These are phyloP conservation scores for Wilcoxina mikolae DNA, from an alignment of 495 filamentous ascomycete species.

Conservation along the genomic window DNA sequence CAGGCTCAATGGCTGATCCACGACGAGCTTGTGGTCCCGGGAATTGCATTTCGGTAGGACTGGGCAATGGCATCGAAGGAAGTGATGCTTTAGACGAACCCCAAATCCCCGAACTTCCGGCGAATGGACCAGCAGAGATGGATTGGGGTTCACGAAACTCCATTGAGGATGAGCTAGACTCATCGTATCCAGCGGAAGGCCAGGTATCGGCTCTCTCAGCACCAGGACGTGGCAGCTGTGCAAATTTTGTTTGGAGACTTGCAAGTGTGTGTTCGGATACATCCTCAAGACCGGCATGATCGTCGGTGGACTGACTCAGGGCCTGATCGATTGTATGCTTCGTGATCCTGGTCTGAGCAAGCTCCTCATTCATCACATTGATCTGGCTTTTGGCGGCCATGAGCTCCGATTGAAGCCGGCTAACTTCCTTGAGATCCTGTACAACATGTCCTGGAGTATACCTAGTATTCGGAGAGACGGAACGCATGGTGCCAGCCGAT, in stretches of 20 bases:
- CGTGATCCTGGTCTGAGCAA: slow-evolving; percentile 59
- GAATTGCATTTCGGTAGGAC: slow-evolving; percentile 17
- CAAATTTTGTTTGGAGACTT: slow-evolving; percentile 40
- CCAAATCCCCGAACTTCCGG: slow-evolving; percentile 29
- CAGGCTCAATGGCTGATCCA: slow-evolving; percentile 15
- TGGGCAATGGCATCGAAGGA: slow-evolving; percentile 16
- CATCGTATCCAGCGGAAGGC: slow-evolving; percentile 47
- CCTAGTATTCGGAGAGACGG: slow-evolving; percentile 33
- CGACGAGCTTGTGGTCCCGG: slow-evolving; percentile 14
- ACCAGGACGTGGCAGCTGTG: slow-evolving; percentile 38
- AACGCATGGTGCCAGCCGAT: slow-evolving; percentile 38
- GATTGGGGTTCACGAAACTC: slow-evolving; percentile 45
- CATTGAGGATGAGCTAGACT: slow-evolving; percentile 49
- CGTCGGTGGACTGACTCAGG: slow-evolving; percentile 36
- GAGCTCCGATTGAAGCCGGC: slow-evolving; percentile 54
- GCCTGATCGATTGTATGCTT: slow-evolving; percentile 63
- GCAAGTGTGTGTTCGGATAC: slow-evolving; percentile 41
- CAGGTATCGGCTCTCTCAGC: slow-evolving; percentile 46
- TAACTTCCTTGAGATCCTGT: slow-evolving; percentile 35
- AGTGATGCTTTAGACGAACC: slow-evolving; percentile 17
- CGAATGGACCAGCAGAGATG: slow-evolving; percentile 30
- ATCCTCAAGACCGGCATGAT: slow-evolving; percentile 40
- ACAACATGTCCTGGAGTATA: slow-evolving; percentile 33
- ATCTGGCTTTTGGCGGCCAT: slow-evolving; percentile 66
- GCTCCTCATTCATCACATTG: slow-evolving; percentile 66